Base-by-base conservation (phyloP, 2,329 filamentous ascomycete species). In the Westerdykella aurantiaca region DNA sequence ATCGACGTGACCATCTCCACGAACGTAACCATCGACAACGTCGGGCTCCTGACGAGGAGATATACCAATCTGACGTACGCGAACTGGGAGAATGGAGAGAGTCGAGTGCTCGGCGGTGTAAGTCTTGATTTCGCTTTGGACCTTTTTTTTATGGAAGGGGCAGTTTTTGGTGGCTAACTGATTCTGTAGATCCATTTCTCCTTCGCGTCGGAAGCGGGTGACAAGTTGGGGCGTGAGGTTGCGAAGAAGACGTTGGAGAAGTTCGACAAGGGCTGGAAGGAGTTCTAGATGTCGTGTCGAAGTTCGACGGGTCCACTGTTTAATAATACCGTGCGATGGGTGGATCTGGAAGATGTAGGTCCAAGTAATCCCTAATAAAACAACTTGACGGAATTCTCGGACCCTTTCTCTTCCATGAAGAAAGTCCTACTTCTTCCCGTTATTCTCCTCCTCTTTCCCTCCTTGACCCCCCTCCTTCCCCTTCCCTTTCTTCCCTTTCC, bases 41-140 rank as follows among this genome's bases (percentile, higher is more conserved):
- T 50, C n/a, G 51, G 53, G 6, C 53, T 60, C 6, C 45, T 60
- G 31, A 55, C 53, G 9, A 48, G 58, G 38, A 44, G 42, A 2
- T 51, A 50, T 13, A 57, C 56, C 6, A 62, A 57, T 42, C 37
- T 60, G 6, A 52, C 50, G 21, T 48, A 56, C 31, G 57, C 56
- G 11, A 51, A 49, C 2, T 50, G 50, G 37, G 57, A 60, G 31
- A 60, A 60, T 47, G 57, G 58, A 2, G 49, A 57, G 34, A 60
- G 56, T 42, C 46, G 58, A 21, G 42, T 59, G 3, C 57, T 53
- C 41, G 58, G 58, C n/a, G 58, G 58, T 6, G 42, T 44, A 37
- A 49, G 49, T 49, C 3, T 16, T 35, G 9, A 2, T 17, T 17
- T 6, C 11, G 42, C 12, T 12, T 13, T 18, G 14, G n/a, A 37